Evolutionary conservation across 1,139 yeast species (phyloP), one percentile per base, ranked within the genome.

Genomic region (Debaryomyces coudertii): DNA sequence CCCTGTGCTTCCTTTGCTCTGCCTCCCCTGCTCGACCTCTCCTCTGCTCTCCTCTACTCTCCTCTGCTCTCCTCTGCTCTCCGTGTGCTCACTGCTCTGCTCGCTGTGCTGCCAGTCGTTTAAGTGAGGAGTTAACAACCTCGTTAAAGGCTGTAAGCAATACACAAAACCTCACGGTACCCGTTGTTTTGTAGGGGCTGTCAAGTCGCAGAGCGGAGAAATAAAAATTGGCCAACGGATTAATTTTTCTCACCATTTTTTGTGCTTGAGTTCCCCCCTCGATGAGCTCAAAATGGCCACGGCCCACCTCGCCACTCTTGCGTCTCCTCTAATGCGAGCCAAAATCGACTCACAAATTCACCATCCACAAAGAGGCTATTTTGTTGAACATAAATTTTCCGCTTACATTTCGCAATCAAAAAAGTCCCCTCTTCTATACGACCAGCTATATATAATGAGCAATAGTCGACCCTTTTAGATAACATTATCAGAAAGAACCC

Each of bases 131-230:
- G 43, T 24, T 15, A 15, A 14, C 16, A 15, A 25, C 15, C 25
- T 15, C 14, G 16, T 14, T 24, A 11, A 34, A 22, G 41, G 41
- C 41, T 38, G 25, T 38, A 38, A 18, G 14, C 25, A 12, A 7
- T 7, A 36, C 40, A 33, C 40, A 36, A 29, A 28, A 18, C 38
- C 20, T 20, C 22, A 5, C 5, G 5, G 9, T 11, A 16, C n/a
- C 4, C 20, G 9, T 14, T 14, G 14, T 38, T 36, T 38, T 38
- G 41, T 38, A 38, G 34, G 41, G 41, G 22, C 31, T 36, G 30
- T 25, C 23, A 33, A 33, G 33, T 27, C 34, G 25, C 41, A 27
- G 41, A 38, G 41, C 35, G 41, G 41, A 38, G 41, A 38, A 38
- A 38, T 38, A 11, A 24, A 9, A 25, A 25, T 18, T 28, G 41